Percentiles rank a stretch among this genome's conserved stretches.
Evolutionary conservation across 331 rosid genomes (phyloP).

Genomic region (Pyracantha coccinea): DNA sequence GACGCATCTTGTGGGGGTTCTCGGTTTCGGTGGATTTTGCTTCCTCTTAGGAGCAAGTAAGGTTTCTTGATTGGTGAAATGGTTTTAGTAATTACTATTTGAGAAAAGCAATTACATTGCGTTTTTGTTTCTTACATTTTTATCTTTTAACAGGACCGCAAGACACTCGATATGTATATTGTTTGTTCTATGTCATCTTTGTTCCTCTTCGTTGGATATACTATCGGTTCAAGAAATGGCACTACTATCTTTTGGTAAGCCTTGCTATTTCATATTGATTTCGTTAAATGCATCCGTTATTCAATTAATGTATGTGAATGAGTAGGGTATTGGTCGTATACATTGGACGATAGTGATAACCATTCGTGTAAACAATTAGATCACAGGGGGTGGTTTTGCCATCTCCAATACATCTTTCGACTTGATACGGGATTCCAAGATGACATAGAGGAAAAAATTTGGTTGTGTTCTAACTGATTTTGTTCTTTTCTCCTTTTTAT

Average conservation of each 20-base stretch:
- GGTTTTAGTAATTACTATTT: conserved; percentile 1
- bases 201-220: conserved; percentile 97
- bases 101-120: background rate
- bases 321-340: background rate
- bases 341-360: background rate
- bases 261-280: background rate
- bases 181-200: conserved; percentile 66
- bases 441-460: background rate
- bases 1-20: conserved; percentile 76
- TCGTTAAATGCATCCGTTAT: background rate
- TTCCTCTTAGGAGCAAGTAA: conserved; percentile 87
- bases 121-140: background rate
- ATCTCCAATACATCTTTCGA: background rate
- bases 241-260: conserved; percentile 91
- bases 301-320: background rate
- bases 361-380: background rate
- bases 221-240: conserved; percentile 94
- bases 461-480: background rate
- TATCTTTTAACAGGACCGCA: conserved; percentile 62
- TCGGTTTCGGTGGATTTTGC: conserved; percentile 84
- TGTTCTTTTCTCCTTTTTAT: background rate
- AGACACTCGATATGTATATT: conserved; percentile 69
- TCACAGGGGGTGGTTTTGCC: background rate
- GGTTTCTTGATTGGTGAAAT: conserved; percentile 2
- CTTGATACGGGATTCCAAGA: background rate